A percentile compares a stretch with the other conserved stretches of the same genome.
Evolutionary conservation across 305 asterid genomes (phyloP).

Genomic region (Fraxinus nigra): DNA sequence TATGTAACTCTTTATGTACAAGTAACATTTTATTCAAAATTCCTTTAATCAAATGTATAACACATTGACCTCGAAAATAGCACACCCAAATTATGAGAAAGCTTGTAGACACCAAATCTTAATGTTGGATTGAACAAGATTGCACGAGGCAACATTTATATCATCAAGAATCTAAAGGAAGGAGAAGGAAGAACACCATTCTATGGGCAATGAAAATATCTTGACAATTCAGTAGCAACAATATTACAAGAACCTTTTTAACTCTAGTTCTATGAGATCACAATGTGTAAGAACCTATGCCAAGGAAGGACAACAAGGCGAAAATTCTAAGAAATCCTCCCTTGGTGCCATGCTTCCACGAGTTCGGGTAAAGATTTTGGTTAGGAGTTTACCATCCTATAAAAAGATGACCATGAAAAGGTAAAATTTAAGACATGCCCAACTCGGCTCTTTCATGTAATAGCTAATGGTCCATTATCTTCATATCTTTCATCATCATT

Average conservation of each 20-base stretch:
- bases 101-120: not conserved
- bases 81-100: not conserved
- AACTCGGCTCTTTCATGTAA: not conserved
- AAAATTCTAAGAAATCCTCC: conserved; percentile 31
- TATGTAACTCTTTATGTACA: no score
- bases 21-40: not conserved
- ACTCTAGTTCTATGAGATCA: conserved; percentile 41
- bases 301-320: not conserved
- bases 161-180: not conserved
- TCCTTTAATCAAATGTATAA: not conserved
- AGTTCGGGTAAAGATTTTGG: conserved; percentile 26
- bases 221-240: conserved; percentile 4
- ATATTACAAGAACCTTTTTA: not conserved
- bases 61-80: not conserved
- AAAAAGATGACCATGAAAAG: not conserved
- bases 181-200: not conserved
- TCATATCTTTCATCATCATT: not conserved
- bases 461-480: not conserved
- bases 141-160: not conserved
- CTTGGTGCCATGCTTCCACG: conserved; percentile 24
- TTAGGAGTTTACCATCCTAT: conserved; percentile 40
- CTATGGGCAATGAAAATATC: conserved; percentile 20
- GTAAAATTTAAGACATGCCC: not conserved
- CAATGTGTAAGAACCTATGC: conserved; percentile 30
- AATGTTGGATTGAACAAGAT: not conserved